Evolutionary conservation across 2,329 filamentous ascomycete genomes (phyloP).

Genomic region (Arthrobotrys iridis): DNA sequence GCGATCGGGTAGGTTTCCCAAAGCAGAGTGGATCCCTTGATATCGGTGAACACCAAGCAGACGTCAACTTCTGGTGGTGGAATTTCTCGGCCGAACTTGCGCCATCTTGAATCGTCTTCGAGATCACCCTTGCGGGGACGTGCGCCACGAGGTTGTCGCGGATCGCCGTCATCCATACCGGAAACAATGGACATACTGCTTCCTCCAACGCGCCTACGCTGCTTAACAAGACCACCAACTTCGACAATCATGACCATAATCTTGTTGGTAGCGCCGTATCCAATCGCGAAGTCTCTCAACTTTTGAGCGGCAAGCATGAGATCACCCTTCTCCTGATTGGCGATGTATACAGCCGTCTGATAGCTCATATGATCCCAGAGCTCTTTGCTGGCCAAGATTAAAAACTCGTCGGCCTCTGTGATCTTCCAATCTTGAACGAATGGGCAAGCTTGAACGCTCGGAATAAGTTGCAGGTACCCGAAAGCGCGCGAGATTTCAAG

Average conservation of each 20-base stretch:
- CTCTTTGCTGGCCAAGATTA: conserved; percentile 88
- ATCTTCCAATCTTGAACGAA: conserved; percentile 77
- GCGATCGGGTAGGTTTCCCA: conserved; percentile 96
- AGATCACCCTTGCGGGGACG: conserved; percentile 73
- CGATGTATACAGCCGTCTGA: conserved; percentile 90
- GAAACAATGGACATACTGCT: conserved; percentile 89
- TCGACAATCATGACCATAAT: conserved; percentile 99
- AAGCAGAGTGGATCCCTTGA: conserved; percentile 95
- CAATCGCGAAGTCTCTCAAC: conserved; percentile 91
- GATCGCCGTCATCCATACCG: conserved; percentile 48
- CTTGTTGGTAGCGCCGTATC: conserved; percentile 91
- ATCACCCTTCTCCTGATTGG: conserved; percentile 83
- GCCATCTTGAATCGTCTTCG: conserved; percentile 70
- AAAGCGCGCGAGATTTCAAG: conserved; percentile 94
- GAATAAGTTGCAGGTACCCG: conserved; percentile 91
- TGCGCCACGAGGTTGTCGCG: conserved; percentile 65
- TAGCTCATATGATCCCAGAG: conserved; percentile 94
- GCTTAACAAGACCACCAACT: conserved; percentile 86
- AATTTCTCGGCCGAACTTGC: conserved; percentile 87
- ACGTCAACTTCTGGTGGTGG: conserved; percentile 90
- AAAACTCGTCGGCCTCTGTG: conserved; percentile 86
- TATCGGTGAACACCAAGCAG: conserved; percentile 96
- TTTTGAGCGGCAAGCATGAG: conserved; percentile 96
- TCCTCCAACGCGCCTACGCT: conserved; percentile 77
- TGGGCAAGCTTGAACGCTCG: conserved; percentile 89